These are phyloP conservation scores for Exophiala calicioides DNA, from an alignment of 2,329 filamentous ascomycete species.

Conservation along the genomic window DNA sequence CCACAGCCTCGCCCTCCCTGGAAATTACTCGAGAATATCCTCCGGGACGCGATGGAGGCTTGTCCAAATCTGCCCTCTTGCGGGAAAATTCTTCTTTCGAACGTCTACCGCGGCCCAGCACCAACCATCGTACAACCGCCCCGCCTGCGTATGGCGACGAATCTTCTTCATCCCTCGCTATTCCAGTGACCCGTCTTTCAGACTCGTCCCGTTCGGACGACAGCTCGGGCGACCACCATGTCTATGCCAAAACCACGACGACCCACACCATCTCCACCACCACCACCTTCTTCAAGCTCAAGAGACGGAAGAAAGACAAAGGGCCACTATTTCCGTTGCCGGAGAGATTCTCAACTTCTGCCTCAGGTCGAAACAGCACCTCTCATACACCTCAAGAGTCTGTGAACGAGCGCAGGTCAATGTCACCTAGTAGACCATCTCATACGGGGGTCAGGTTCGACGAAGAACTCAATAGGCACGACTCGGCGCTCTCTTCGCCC, in stretches of 20 bases:
- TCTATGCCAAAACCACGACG: conserved; percentile 61
- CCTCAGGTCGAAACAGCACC: conserved; percentile 40
- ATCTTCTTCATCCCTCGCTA: conserved; percentile 60
- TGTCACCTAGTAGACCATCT: conserved; percentile 31
- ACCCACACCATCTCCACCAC: conserved; percentile 66
- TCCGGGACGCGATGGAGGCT: conserved; percentile 1
- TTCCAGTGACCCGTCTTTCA: conserved; percentile 67
- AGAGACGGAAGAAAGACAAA: conserved; percentile 69
- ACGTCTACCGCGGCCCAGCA: conserved; percentile 16
- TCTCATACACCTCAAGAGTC: conserved; percentile 44
- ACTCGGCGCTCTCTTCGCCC: conserved; percentile 49
- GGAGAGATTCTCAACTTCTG: conserved; percentile 62
- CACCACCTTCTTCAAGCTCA: conserved; percentile 77
- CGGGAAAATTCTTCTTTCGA: conserved; percentile 22
- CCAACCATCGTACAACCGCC: conserved; percentile 45
- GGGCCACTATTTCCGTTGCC: conserved; percentile 85
- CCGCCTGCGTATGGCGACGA: conserved; percentile 65
- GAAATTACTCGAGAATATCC: conserved; percentile 7
- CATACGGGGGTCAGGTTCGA: conserved; percentile 28
- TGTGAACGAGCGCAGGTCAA: conserved; percentile 38
- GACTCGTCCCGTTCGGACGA: conserved; percentile 90
- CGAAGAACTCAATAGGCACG: conserved; percentile 16
- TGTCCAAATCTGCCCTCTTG: conserved; percentile 3
- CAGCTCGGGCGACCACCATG: conserved; percentile 68
- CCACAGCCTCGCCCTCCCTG: conserved; percentile 32